A percentile compares a stretch with the other conserved stretches of the same genome.
Evolutionary conservation across 306 rosid species (phyloP).

Genomic region (Inga leiocalycina): DNA sequence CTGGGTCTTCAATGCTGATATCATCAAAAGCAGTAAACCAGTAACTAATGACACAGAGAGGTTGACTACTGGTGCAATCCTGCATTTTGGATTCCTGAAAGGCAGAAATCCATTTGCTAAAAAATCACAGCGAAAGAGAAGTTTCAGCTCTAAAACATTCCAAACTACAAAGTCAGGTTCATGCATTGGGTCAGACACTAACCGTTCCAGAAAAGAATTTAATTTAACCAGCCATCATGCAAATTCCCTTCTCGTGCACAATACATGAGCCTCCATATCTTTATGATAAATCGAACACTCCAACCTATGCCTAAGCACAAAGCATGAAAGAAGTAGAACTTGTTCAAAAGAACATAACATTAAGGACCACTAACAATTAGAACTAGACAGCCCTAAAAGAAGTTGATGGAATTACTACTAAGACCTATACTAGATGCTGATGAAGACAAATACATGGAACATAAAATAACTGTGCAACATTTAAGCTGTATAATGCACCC

Average conservation of each 20-base stretch:
- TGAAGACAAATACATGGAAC: background rate
- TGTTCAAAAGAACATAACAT: background rate
- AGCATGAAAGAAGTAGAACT: slow-evolving; percentile 8
- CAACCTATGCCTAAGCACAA: background rate
- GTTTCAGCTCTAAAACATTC: slow-evolving; percentile 24
- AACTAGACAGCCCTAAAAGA: background rate
- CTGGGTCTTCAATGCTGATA: slow-evolving; percentile 57
- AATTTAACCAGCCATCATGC: slow-evolving; percentile 83
- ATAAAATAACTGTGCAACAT: background rate
- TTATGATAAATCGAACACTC: slow-evolving; percentile 48
- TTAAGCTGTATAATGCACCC: background rate
- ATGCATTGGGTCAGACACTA: slow-evolving; percentile 25
- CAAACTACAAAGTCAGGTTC: slow-evolving; percentile 5
- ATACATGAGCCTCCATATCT: slow-evolving; percentile 70
- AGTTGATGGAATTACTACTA: background rate
- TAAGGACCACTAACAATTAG: background rate
- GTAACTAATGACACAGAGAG: slow-evolving; percentile 54
- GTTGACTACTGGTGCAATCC: slow-evolving; percentile 59
- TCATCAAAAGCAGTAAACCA: slow-evolving; percentile 68
- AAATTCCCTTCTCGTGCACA: slow-evolving; percentile 93
- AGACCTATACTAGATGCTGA: background rate
- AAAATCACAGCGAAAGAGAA: background rate
- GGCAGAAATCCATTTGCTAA: slow-evolving; percentile 27
- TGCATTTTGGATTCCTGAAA: slow-evolving; percentile 68
- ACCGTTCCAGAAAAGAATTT: slow-evolving; percentile 81